phyloP scores from a whole-genome alignment of 140 eudicot species.

The Flaveria floridana region DNA sequence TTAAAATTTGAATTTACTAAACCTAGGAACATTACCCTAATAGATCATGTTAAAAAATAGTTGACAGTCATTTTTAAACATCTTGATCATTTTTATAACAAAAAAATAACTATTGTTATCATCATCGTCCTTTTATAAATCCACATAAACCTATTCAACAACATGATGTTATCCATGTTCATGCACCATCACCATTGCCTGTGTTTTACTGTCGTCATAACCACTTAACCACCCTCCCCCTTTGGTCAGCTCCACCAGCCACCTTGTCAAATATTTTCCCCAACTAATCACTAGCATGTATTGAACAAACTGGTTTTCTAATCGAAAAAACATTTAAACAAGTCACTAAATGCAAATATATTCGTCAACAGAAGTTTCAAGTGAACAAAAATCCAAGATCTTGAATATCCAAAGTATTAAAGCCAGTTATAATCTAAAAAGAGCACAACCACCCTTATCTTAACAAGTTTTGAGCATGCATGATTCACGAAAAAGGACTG shows the following conservation, averaged over 20 bases:
- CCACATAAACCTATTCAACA: neutral
- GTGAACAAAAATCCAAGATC: conserved; percentile 21
- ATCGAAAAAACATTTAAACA: conserved; percentile 12
- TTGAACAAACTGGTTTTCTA: neutral
- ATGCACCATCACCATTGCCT: neutral
- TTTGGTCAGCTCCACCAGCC: neutral
- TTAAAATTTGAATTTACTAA: no score
- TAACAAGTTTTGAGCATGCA: conserved; percentile 20
- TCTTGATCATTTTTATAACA: no score
- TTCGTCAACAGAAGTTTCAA: conserved; percentile 23
- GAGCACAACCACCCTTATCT: neutral
- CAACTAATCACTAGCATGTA: neutral
- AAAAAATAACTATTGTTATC: no score
- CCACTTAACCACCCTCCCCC: neutral
- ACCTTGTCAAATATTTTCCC: neutral
- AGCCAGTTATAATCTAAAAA: neutral
- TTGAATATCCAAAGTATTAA: conserved; percentile 13
- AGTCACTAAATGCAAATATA: conserved; percentile 12
- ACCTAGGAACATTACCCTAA: no score
- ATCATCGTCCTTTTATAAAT: neutral
- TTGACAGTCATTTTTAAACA: neutral
- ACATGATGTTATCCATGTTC: neutral
- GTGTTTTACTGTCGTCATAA: neutral
- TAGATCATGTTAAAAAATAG: no score
- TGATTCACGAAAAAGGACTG: neutral